Percentiles rank a stretch among this genome's conserved stretches.
Evolutionary conservation across 83 land plant genomes (phyloP).

Genomic region (Larix sibirica): DNA sequence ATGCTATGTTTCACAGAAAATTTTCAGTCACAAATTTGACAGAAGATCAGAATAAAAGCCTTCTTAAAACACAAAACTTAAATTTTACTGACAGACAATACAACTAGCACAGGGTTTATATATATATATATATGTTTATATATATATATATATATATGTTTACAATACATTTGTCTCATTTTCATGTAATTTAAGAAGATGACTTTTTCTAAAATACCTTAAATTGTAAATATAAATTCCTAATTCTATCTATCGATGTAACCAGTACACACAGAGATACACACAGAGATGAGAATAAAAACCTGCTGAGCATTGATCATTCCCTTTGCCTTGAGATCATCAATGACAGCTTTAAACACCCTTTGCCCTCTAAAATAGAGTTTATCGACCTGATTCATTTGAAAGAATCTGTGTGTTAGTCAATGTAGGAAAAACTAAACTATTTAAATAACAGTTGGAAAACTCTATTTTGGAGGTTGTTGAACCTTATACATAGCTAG

Average conservation of each 20-base stretch:
- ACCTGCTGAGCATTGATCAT: constrained; percentile 81
- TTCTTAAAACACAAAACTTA: too few species aligned
- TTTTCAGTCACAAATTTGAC: too few species aligned
- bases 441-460: background rate
- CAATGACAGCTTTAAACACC: constrained; percentile 60
- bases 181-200: too few species aligned
- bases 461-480: background rate
- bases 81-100: too few species aligned
- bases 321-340: constrained; percentile 66
- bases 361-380: constrained; percentile 82
- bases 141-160: too few species aligned
- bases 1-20: too few species aligned
- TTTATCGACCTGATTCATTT: constrained; percentile 38
- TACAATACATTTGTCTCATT: too few species aligned
- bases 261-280: background rate
- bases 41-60: too few species aligned
- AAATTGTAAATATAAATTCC: too few species aligned
- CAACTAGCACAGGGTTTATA: background rate
- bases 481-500: background rate
- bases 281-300: background rate
- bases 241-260: too few species aligned
- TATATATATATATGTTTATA: too few species aligned
- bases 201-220: too few species aligned
- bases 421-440: background rate
- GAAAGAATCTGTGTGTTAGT: constrained; percentile 1